Conservation (phyloP, 441 rosid genomes). For the Gossypium gossypioides region DNA sequence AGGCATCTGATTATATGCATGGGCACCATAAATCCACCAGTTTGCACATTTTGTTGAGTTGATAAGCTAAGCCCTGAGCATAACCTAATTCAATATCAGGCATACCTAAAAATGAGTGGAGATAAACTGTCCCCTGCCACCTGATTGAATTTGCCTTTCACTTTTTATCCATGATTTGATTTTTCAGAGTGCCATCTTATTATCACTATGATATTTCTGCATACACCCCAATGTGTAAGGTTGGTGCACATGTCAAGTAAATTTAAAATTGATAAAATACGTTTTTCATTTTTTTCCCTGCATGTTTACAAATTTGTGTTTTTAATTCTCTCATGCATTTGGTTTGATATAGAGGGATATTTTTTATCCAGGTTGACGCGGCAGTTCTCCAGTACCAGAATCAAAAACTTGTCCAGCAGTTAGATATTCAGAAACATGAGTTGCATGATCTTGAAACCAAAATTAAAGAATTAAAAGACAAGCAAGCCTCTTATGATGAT, state of each 20-base stretch:
- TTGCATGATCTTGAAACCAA: constrained; percentile 57
- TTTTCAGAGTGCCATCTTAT: background rate
- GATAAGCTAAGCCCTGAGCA: background rate
- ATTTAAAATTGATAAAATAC: background rate
- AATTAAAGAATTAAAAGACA: constrained; percentile 40
- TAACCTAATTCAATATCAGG: background rate
- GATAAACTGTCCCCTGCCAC: background rate
- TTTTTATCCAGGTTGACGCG: constrained; percentile 51
- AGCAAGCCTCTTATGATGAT: constrained; percentile 58
- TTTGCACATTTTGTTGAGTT: background rate
- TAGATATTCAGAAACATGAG: constrained; percentile 62
- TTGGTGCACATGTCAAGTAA: background rate
- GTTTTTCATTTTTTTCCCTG: background rate
- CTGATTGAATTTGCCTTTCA: background rate
- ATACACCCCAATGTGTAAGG: background rate
- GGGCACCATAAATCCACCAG: background rate
- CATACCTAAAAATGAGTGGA: background rate
- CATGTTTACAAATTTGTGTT: background rate
- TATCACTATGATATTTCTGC: background rate
- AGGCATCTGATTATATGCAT: background rate
- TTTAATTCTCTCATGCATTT: background rate
- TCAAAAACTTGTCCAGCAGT: constrained; percentile 73
- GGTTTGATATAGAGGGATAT: background rate
- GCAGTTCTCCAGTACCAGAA: constrained; percentile 72
- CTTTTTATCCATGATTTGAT: background rate